These are phyloP conservation scores for Candida berthetii DNA, from an alignment of 805 yeast genomes.

Conservation along the genomic window DNA sequence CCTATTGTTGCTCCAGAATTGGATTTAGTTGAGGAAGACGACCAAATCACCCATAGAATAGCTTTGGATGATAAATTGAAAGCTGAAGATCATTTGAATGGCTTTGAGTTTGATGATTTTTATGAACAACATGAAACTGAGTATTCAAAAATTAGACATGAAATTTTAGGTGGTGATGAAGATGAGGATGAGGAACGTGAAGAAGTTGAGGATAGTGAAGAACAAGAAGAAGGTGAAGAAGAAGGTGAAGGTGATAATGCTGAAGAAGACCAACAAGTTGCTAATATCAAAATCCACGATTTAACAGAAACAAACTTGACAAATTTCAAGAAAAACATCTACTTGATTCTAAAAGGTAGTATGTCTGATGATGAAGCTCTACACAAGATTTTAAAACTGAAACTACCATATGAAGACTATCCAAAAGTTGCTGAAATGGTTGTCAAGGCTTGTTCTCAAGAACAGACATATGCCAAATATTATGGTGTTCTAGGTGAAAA, in stretches of 20 bases:
- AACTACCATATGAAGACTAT: conserved; percentile 36
- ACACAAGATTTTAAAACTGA: conserved; percentile 65
- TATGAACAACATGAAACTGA: conserved; percentile 43
- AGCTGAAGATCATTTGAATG: conserved; percentile 40
- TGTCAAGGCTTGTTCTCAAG: conserved; percentile 78
- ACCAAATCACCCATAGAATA: conserved; percentile 48
- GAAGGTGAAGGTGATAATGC: conserved; percentile 13
- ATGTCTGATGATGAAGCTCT: conserved; percentile 91
- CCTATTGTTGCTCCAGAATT: conserved; percentile 38
- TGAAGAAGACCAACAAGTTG: conserved; percentile 8
- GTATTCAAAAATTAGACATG: conserved; percentile 31
- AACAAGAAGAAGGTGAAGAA: conserved; percentile 12
- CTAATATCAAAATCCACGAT: conserved; percentile 38
- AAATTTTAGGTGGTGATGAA: conserved; percentile 16
- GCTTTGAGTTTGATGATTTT: conserved; percentile 43
- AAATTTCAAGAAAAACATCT: conserved; percentile 69
- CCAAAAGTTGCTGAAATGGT: conserved; percentile 63
- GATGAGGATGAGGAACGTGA: conserved; percentile 42
- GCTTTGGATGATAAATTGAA: conserved; percentile 46
- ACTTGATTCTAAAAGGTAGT: conserved; percentile 80
- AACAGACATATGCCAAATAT: conserved; percentile 78
- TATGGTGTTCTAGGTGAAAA: conserved; percentile 75
- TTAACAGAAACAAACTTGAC: conserved; percentile 60
- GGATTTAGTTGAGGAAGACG: conserved; percentile 62
- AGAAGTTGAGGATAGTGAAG: conserved; percentile 30